Conservation (phyloP, 1,284 basidiomycete species). For the Somion occarium region DNA sequence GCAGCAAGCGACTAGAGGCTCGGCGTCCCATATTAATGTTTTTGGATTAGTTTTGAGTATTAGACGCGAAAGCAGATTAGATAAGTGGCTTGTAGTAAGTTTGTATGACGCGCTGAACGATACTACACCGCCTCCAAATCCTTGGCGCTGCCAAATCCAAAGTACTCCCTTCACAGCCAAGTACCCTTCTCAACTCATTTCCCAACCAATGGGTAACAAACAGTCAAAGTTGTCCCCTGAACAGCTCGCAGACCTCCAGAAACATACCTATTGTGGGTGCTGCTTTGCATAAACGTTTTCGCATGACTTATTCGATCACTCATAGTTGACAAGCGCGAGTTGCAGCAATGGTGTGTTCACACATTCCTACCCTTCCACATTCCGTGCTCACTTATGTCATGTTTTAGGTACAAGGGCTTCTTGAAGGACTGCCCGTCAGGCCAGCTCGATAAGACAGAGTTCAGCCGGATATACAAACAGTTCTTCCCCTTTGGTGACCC, state of each 20-base stretch:
- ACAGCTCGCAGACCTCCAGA: constrained; percentile 93
- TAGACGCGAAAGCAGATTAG: neutral
- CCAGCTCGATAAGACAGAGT: constrained; percentile 94
- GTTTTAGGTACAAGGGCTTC: constrained; percentile 93
- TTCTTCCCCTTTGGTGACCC: constrained; percentile 99
- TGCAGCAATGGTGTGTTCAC: constrained; percentile 96
- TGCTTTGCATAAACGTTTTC: constrained; percentile 5
- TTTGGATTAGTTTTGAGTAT: too few relatives aligned
- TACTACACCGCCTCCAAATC: neutral
- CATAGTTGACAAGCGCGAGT: constrained; percentile 98
- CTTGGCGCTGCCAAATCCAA: too few relatives aligned
- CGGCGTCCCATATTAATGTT: too few relatives aligned
- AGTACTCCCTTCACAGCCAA: too few relatives aligned
- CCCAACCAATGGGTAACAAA: constrained; percentile 83
- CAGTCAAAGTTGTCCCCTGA: constrained; percentile 96
- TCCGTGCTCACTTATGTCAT: constrained; percentile 10
- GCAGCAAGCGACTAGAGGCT: too few relatives aligned
- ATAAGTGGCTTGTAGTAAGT: neutral
- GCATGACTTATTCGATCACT: neutral
- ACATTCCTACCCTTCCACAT: constrained; percentile 10
- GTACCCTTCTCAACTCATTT: neutral
- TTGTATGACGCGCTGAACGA: constrained; percentile 2
- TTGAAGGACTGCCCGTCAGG: constrained; percentile 98
- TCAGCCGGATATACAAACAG: constrained; percentile 98
- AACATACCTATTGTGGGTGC: constrained; percentile 94